A percentile compares a stretch with the other conserved stretches of the same genome.
phyloP scores from a whole-genome alignment of 495 filamentous ascomycete genomes.

The Melanomma pulvis-pyrius region DNA sequence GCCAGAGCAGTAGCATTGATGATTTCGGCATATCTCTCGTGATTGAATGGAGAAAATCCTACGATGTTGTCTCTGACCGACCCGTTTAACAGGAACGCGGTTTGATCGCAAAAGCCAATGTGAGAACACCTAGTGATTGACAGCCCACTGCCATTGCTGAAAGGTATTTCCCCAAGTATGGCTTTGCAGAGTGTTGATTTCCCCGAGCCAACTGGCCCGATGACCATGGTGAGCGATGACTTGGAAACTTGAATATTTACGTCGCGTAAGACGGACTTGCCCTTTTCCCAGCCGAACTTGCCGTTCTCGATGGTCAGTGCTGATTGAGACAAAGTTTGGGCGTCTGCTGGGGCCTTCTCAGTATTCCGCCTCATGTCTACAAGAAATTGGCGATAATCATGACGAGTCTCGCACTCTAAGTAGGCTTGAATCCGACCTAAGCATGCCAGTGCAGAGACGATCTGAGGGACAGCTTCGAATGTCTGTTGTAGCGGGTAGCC shows the following conservation, averaged over 20 bases:
- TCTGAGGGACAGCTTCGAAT: conserved; percentile 29
- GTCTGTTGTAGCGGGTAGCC: conserved; percentile 29
- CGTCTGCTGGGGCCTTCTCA: conserved; percentile 12
- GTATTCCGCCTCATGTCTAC: not conserved
- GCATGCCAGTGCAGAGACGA: conserved; percentile 46
- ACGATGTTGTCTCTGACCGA: conserved; percentile 29
- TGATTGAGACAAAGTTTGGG: not conserved
- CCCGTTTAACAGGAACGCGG: conserved; percentile 13
- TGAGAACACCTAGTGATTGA: not conserved
- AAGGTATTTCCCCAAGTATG: conserved; percentile 21
- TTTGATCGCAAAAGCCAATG: conserved; percentile 18
- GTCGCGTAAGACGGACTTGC: conserved; percentile 13
- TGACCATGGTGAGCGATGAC: conserved; percentile 11
- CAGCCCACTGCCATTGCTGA: conserved; percentile 7
- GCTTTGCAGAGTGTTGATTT: conserved; percentile 20
- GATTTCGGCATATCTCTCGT: conserved; percentile 59
- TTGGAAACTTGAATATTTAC: conserved; percentile 6
- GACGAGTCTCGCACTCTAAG: conserved; percentile 43
- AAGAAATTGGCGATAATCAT: conserved; percentile 40
- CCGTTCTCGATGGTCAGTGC: conserved; percentile 9
- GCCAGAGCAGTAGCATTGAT: conserved; percentile 60
- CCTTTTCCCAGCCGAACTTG: conserved; percentile 11
- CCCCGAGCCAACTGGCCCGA: conserved; percentile 22
- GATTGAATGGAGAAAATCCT: conserved; percentile 36
- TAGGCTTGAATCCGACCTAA: conserved; percentile 49